phyloP scores from a whole-genome alignment of 2,329 filamentous ascomycete genomes.

The Aspergillus fumigatus region DNA sequence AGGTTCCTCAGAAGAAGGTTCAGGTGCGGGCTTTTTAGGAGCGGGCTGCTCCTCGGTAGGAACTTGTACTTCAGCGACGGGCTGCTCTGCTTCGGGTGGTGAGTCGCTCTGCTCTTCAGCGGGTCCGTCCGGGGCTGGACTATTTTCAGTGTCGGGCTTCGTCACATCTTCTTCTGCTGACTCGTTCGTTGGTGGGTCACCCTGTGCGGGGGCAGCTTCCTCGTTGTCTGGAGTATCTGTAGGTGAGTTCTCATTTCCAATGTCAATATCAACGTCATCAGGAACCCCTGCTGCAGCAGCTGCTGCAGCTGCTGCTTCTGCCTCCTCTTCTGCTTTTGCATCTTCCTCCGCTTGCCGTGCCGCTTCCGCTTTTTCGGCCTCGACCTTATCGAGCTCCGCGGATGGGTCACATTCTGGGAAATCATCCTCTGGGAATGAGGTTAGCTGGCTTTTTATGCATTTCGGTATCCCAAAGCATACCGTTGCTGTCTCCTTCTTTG shows the following conservation, averaged over 20 bases:
- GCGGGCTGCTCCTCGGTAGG: conserved; percentile 11
- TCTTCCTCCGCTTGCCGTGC: conserved; percentile 30
- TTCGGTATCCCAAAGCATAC: conserved; percentile 14
- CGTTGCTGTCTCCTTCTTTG: conserved; percentile 17
- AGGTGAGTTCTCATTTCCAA: conserved; percentile 4
- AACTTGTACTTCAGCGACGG: conserved; percentile 9
- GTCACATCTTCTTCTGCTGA: conserved; percentile 6
- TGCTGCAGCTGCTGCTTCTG: conserved; percentile 8
- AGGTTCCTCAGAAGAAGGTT: conserved; percentile 11
- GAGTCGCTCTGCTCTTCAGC: conserved; percentile 11
- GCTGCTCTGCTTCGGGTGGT: conserved; percentile 7
- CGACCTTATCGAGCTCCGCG: conserved; percentile 27
- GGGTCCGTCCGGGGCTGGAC: not conserved
- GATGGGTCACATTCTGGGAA: conserved; percentile 31
- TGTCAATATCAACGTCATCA: conserved; percentile 7
- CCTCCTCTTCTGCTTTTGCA: conserved; percentile 24
- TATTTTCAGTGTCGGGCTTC: conserved; percentile 10
- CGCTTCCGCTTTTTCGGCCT: conserved; percentile 31
- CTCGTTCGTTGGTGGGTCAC: conserved; percentile 4
- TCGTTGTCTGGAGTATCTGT: conserved; percentile 2
- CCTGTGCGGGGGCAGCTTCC: not conserved
- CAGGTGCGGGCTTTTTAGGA: conserved; percentile 10
- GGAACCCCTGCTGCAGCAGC: conserved; percentile 7
- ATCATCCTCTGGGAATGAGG: conserved; percentile 25
- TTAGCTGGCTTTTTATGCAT: conserved; percentile 8